Base-by-base conservation (phyloP, 805 yeast genomes). In the Isabelozyma gotoi region DNA sequence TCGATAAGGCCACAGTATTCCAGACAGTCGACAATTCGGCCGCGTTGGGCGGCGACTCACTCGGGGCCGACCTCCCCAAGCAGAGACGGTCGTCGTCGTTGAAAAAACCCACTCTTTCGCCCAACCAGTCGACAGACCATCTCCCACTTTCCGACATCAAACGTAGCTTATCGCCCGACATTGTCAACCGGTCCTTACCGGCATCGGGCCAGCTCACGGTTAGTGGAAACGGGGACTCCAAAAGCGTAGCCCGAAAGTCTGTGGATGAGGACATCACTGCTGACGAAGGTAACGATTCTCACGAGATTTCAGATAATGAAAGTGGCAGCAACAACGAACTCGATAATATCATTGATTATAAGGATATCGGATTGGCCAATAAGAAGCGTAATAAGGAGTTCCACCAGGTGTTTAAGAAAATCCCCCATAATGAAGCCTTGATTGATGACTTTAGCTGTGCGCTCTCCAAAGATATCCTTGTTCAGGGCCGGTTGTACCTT, bases 401-500 rank as follows among this genome's bases (percentile, higher is more conserved):
- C 57, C 88, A 82, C 55, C 75, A 73, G 38, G 53, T 76, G 12
- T 84, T 84, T 60, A 75, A 78, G 35, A 74, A 76, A 36, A 55
- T 84, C 1, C 77, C 80, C 3, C 43, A 62, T 1, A 60, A 56
- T 19, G 91, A 84, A 52, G 61, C 70, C 21, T 67, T 83, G n/a
- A 67, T 84, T 33, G 81, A 76, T 19, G 88, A 82, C 49, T 80
- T 68, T 53, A 73, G 80, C 15, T 84, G 90, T 65, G 90, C 90
- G 0, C 67, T 77, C 21, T 80, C 82, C 15, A 73, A 77, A 41
- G 90, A 85, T 51, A 81, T 85, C 33, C 62, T 85, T 24, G 71
- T 82, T 14, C 91, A 85, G 48, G 91, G 91, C 14, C 73, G 78
- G 47, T 55, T 85, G 56, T 84, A 79, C 58, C 60, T 85, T 5